Evolutionary conservation across 2,329 filamentous ascomycete genomes (phyloP).

Genomic region (Cladosporium sp.): DNA sequence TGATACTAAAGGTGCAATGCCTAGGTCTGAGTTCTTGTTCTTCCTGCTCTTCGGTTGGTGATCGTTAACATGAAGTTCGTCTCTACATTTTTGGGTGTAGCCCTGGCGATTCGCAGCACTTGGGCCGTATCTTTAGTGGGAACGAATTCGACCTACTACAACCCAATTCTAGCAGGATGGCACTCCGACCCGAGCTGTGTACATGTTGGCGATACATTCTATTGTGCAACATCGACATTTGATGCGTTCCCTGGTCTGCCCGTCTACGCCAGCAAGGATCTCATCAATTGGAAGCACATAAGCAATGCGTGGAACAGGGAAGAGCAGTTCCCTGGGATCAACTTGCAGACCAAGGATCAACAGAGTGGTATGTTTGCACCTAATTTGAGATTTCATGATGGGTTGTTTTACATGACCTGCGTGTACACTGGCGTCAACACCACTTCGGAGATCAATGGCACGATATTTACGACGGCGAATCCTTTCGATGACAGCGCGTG

Average conservation of each 20-base stretch:
- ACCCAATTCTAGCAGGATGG: constrained; percentile 50
- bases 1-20: too few relatives aligned
- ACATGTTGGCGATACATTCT: constrained; percentile 45
- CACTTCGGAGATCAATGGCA: constrained; percentile 38
- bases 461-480: constrained; percentile 48
- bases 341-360: constrained; percentile 37
- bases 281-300: constrained; percentile 44
- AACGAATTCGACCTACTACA: constrained; percentile 34
- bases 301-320: constrained; percentile 39
- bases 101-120: background rate
- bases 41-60: too few relatives aligned
- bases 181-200: constrained; percentile 49
- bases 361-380: constrained; percentile 45
- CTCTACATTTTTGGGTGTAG: background rate
- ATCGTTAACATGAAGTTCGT: background rate
- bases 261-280: constrained; percentile 46
- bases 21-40: too few relatives aligned
- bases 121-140: too few relatives aligned
- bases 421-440: constrained; percentile 30
- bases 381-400: constrained; percentile 42
- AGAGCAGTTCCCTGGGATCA: constrained; percentile 39
- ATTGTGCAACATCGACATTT: constrained; percentile 49
- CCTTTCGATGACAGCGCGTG: constrained; percentile 48
- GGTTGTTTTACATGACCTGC: constrained; percentile 40
- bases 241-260: constrained; percentile 48